phyloP scores from a whole-genome alignment of 148 eudicot genomes.

The Persicaria maculosa region DNA sequence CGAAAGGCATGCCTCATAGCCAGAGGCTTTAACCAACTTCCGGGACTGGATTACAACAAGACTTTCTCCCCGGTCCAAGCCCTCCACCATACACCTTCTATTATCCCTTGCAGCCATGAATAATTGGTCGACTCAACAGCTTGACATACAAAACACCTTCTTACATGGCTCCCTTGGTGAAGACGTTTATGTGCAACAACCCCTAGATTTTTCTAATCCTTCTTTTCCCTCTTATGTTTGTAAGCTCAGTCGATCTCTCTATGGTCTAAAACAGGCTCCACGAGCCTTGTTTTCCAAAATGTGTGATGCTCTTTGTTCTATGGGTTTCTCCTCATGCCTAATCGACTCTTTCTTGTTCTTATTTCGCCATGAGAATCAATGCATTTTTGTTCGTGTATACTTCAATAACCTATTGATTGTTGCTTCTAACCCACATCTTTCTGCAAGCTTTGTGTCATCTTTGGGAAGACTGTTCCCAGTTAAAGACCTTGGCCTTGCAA shows the following conservation, averaged over 20 bases:
- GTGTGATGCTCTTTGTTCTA: background rate
- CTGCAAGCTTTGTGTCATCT: background rate
- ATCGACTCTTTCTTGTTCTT: background rate
- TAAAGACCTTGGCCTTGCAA: background rate
- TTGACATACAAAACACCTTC: background rate
- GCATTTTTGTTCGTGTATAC: background rate
- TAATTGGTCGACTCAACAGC: too few relatives aligned
- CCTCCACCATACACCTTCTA: too few relatives aligned
- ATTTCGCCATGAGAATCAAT: background rate
- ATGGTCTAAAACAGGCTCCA: background rate
- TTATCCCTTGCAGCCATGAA: too few relatives aligned
- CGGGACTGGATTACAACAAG: too few relatives aligned
- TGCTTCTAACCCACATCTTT: background rate
- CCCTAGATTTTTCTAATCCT: background rate
- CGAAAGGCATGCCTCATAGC: too few relatives aligned
- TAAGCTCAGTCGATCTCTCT: background rate
- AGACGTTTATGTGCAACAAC: background rate
- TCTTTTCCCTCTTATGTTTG: background rate
- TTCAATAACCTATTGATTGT: background rate
- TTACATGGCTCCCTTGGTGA: background rate
- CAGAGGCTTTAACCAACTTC: too few relatives aligned
- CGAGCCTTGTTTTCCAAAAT: background rate
- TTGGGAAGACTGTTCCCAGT: background rate
- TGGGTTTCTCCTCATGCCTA: background rate
- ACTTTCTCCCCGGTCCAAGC: too few relatives aligned